These are phyloP conservation scores for Ascochyta pisi DNA, from an alignment of 2,329 filamentous ascomycete genomes.

Conservation along the genomic window DNA sequence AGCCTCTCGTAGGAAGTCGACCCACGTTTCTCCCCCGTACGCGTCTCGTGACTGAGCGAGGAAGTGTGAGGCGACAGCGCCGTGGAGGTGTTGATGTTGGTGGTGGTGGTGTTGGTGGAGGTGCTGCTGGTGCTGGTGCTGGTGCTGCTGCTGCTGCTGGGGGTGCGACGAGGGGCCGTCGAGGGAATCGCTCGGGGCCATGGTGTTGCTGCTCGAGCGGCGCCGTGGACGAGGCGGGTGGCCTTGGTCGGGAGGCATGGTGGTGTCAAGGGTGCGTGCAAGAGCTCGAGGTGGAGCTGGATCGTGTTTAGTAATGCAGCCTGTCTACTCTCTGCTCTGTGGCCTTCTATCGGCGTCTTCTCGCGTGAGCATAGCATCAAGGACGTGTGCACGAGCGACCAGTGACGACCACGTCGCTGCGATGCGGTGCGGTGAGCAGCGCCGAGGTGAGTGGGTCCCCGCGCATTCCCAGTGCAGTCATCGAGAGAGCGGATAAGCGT, in stretches of 20 bases:
- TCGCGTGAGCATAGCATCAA: background rate
- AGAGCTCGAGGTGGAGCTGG: constrained; percentile 4
- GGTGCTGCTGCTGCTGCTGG: no score
- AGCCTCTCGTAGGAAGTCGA: constrained; percentile 42
- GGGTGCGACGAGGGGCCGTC: no score
- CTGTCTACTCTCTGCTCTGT: background rate
- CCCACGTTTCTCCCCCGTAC: constrained; percentile 44
- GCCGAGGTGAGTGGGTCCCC: constrained; percentile 23
- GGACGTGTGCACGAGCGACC: background rate
- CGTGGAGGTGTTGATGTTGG: constrained; percentile 18
- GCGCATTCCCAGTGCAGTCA: background rate
- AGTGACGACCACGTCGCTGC: background rate
- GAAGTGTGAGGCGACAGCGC: constrained; percentile 38
- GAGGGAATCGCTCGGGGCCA: background rate
- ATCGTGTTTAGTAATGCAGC: constrained; percentile 14
- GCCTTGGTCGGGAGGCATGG: constrained; percentile 22
- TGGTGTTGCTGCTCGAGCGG: background rate
- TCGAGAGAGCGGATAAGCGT: background rate
- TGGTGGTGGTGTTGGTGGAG: no score
- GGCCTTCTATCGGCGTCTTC: background rate
- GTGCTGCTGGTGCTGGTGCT: no score
- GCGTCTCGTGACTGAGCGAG: constrained; percentile 28
- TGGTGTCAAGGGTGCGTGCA: background rate
- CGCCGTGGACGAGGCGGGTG: background rate
- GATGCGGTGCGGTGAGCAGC: constrained; percentile 21